Evolutionary conservation across 163 green algal species (phyloP).

Genomic region (Scenedesmus sp.): DNA sequence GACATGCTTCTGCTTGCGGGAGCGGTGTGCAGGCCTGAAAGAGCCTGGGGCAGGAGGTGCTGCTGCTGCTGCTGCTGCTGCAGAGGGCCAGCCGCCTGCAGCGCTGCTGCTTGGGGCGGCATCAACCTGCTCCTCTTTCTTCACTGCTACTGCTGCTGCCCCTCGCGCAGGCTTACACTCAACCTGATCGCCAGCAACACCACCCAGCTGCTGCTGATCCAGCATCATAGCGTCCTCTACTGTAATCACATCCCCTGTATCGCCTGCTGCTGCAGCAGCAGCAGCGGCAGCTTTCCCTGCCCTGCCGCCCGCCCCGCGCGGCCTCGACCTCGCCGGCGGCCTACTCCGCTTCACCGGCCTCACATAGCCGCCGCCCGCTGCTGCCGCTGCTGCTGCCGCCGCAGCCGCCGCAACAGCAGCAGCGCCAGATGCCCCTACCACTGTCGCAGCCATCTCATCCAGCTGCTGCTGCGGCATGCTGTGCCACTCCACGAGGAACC

Average conservation of each 20-base stretch:
- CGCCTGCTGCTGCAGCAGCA: background rate
- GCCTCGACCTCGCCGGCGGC: background rate
- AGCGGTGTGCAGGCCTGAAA: slow-evolving; percentile 35
- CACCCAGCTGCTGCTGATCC: background rate
- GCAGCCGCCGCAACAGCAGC: background rate
- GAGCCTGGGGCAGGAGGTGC: background rate
- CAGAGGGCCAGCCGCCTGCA: background rate
- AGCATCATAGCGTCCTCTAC: background rate
- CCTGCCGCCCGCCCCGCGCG: background rate
- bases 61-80: background rate
- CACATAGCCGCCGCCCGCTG: background rate
- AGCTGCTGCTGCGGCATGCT: slow-evolving; percentile 1
- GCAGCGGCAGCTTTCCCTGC: background rate
- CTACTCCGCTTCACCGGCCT: background rate
- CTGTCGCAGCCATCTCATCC: background rate
- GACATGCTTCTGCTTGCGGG: slow-evolving; percentile 41
- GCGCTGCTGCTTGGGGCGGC: background rate
- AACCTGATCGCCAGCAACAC: background rate
- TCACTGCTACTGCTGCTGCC: background rate
- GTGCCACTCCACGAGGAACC: slow-evolving; percentile 39
- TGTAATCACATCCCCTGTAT: background rate
- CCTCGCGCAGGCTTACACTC: background rate
- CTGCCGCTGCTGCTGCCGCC: background rate
- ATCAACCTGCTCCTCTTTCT: background rate
- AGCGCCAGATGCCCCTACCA: background rate